These are phyloP conservation scores for Populus hybrid DNA, from an alignment of 441 rosid species.

Conservation along the genomic window DNA sequence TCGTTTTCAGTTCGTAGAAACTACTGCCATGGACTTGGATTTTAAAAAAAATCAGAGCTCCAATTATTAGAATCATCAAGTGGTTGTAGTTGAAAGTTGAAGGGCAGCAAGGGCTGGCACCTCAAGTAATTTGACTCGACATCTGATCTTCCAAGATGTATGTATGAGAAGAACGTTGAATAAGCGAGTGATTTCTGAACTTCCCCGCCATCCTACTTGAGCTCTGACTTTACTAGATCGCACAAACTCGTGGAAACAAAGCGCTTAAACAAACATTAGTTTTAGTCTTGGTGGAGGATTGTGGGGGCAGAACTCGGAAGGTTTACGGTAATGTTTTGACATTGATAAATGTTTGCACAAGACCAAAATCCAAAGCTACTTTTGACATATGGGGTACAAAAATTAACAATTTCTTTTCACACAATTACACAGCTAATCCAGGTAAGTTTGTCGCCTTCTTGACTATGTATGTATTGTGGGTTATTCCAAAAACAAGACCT, in stretches of 20 bases:
- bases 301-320: background rate
- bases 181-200: conserved; percentile 6
- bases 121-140: background rate
- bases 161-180: background rate
- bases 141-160: background rate
- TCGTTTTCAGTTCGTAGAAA: conserved; percentile 5
- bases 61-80: background rate
- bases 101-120: background rate
- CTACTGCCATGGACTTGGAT: background rate
- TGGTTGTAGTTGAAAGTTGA: background rate
- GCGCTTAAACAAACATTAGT: too few relatives aligned
- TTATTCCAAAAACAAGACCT: background rate
- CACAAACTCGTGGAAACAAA: background rate
- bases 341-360: background rate
- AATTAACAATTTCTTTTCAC: conserved; percentile 11
- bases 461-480: background rate
- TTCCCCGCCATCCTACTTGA: background rate
- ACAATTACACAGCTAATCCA: conserved; percentile 7
- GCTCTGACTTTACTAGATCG: background rate
- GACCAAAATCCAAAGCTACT: conserved; percentile 8
- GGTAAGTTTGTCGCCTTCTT: background rate
- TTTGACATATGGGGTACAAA: background rate
- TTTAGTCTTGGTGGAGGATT: background rate
- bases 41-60: background rate
- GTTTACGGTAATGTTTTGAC: background rate